Evolutionary conservation across 2,329 filamentous ascomycete species (phyloP).

Genomic region (Aspergillus piperis): DNA sequence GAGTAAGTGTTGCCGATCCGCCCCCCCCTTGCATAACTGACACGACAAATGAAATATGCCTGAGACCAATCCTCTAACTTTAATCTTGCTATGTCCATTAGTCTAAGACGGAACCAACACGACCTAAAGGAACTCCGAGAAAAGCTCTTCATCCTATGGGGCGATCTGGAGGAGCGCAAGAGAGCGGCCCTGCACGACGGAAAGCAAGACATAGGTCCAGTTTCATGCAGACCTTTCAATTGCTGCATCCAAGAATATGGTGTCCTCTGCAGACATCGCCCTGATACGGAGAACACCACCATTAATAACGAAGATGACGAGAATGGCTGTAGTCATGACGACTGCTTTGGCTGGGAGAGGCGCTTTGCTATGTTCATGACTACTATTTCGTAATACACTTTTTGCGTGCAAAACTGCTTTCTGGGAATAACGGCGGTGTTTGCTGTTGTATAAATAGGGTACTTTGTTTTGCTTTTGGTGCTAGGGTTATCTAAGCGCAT

Average conservation of each 20-base stretch:
- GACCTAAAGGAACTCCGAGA: slow-evolving; percentile 62
- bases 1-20: slow-evolving; percentile 46
- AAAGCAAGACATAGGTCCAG: slow-evolving; percentile 19
- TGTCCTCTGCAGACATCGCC: slow-evolving; percentile 43
- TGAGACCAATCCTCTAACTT: neutral
- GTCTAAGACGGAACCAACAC: slow-evolving; percentile 57
- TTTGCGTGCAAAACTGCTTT: neutral
- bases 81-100: slow-evolving; percentile 26
- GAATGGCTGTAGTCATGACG: slow-evolving; percentile 43
- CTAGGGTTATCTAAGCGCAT: too few species aligned
- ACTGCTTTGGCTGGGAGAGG: slow-evolving; percentile 59
- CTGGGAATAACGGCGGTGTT: too few species aligned
- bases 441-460: too few species aligned
- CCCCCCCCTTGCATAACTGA: too few species aligned
- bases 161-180: slow-evolving; percentile 75
- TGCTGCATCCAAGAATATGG: slow-evolving; percentile 75
- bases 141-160: slow-evolving; percentile 79
- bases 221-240: slow-evolving; percentile 62
- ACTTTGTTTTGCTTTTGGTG: too few species aligned
- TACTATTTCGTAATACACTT: slow-evolving; percentile 46
- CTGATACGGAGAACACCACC: slow-evolving; percentile 37
- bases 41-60: too few species aligned
- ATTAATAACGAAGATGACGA: slow-evolving; percentile 38
- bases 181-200: slow-evolving; percentile 30
- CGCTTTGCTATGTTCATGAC: slow-evolving; percentile 67